Base-by-base conservation (phyloP, 768 basidiomycete genomes). In the Inosperma sp. region DNA sequence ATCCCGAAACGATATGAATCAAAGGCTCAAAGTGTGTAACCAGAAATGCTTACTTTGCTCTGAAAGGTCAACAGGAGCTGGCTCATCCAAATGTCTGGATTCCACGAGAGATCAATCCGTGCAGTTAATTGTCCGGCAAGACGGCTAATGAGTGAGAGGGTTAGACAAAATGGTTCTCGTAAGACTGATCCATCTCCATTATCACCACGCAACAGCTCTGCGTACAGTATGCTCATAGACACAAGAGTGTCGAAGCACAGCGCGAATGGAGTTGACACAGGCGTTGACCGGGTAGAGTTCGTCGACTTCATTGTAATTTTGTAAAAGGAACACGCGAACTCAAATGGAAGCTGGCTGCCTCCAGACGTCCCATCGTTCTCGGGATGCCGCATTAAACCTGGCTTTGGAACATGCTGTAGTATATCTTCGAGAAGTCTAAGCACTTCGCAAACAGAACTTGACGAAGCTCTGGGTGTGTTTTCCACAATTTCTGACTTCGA, bases 271-370 rank as follows among this genome's bases (percentile, higher is more conserved):
- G 74, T 59, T 19, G 61, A 58, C 16, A 69, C n/a, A 66, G 6
- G 59, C 41, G 10, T 63, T 52, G 6, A 63, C 35, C 17, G 54
- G 41, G 13, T 62, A 47, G 23, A 58, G 39, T 6, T 61, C 37
- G 7, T 53, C 57, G n/a, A n/a, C 8, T 67, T 55, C 16, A 66
- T 64, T 29, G 83, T 68, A 14, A 67, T 62, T 30, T 65, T 64
- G 63, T 87, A 91, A 62, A 88, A 83, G 19, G 68, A 64, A 58
- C 77, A 79, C 16, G 84, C 80, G 59, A 84, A 86, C 8, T 68
- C 60, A 51, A 81, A 78, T 23, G 81, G 51, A 33, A 71, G 65
- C 1, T 62, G 66, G 22, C 63, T 55, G 16, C 58, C 60, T 33
- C 71, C 67, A 33, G 67, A 59, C 2, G 69, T 64, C 30, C 69